Evolutionary conservation across 1,139 yeast genomes (phyloP).

Genomic region (Geotrichum citri-aurantii): DNA sequence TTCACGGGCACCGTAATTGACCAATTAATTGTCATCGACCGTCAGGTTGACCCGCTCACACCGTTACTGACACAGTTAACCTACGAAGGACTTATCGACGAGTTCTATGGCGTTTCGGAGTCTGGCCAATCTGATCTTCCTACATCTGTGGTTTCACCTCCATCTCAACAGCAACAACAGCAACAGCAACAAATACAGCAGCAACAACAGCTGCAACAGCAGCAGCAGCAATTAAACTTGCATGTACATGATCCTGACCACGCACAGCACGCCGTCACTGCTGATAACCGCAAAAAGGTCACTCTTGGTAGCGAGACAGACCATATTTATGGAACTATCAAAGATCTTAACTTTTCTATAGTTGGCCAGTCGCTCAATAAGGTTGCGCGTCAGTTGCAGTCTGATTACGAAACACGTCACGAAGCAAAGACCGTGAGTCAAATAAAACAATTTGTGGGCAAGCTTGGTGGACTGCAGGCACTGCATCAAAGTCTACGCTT

Average conservation of each 20-base stretch:
- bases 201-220: constrained; percentile 8
- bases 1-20: constrained; percentile 36
- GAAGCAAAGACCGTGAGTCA: constrained; percentile 56
- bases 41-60: constrained; percentile 67
- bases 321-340: constrained; percentile 45
- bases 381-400: constrained; percentile 66
- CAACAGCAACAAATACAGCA: constrained; percentile 13
- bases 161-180: constrained; percentile 9
- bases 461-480: constrained; percentile 59
- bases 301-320: constrained; percentile 37
- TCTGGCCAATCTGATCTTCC: constrained; percentile 45
- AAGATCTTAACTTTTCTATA: constrained; percentile 69
- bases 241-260: constrained; percentile 6
- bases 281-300: constrained; percentile 30
- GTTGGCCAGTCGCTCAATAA: constrained; percentile 69
- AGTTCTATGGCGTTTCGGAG: constrained; percentile 49
- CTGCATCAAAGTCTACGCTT: constrained; percentile 64
- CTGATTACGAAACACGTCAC: constrained; percentile 59
- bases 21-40: constrained; percentile 64
- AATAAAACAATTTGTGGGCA: constrained; percentile 66
- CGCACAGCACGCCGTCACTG: constrained; percentile 7
- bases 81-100: constrained; percentile 78
- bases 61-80: constrained; percentile 71
- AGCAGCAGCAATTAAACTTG: constrained; percentile 4
- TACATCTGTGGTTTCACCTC: constrained; percentile 27